phyloP scores from a whole-genome alignment of 73 alveolate species.

The Loxodes magnus region DNA sequence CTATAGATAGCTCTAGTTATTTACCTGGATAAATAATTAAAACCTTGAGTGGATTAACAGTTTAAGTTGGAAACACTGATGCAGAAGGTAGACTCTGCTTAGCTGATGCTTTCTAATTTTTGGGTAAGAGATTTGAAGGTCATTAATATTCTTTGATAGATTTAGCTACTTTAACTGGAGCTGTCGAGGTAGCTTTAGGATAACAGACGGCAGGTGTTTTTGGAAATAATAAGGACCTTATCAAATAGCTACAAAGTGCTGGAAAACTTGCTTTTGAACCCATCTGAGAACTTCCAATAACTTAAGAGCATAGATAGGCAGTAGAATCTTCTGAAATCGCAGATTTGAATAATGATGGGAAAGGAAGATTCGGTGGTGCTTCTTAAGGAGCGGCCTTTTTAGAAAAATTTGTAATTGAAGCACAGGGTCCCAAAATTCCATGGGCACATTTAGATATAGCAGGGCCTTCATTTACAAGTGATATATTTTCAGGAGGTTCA shows the following conservation, averaged over 20 bases:
- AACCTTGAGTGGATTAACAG: constrained; percentile 68
- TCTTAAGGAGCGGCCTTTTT: constrained; percentile 71
- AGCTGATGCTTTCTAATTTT: constrained; percentile 50
- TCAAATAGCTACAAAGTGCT: constrained; percentile 23
- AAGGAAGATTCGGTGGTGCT: constrained; percentile 64
- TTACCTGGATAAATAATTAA: constrained; percentile 65
- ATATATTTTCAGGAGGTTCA: too few species aligned
- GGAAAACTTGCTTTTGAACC: constrained; percentile 55
- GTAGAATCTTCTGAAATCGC: constrained; percentile 42
- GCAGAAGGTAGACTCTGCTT: constrained; percentile 52
- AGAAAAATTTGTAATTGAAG: constrained; percentile 52
- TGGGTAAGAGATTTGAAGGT: not conserved
- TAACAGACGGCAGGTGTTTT: constrained; percentile 46
- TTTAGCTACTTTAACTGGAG: constrained; percentile 75
- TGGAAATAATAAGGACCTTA: constrained; percentile 49
- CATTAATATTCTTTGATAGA: constrained; percentile 19
- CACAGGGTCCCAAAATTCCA: constrained; percentile 13
- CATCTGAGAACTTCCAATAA: constrained; percentile 67
- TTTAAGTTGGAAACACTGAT: constrained; percentile 44
- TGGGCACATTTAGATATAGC: constrained; percentile 94
- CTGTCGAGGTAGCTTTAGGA: constrained; percentile 79
- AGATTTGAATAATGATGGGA: constrained; percentile 31
- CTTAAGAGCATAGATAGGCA: constrained; percentile 51
- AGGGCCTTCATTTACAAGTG: too few species aligned
- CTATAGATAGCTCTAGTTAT: constrained; percentile 45